Base-by-base conservation (phyloP, 805 yeast species). In the Blastobotrys attinorum region DNA sequence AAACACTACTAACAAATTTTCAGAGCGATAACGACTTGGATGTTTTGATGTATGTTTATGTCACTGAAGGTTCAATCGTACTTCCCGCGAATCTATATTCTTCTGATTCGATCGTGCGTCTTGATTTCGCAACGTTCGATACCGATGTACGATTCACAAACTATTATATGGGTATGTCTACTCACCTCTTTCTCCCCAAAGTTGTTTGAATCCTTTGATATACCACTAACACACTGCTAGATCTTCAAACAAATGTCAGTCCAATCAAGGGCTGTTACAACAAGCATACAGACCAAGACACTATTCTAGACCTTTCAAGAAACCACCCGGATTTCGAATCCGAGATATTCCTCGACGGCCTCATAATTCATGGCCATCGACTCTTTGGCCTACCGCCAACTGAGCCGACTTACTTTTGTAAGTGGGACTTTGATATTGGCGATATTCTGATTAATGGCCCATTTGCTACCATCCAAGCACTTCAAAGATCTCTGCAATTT, bases 361-460 rank as follows among this genome's bases (percentile, higher is more conserved):
- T 83, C 10, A 56, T 71, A 2, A 69, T 86, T 20, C 94, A 85
- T 60, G 94, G 96, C 1, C 96, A 90, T 60, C 71, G 97, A 55
- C 79, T 89, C 80, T 87, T 87, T 66, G 98, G 98, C 0, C 59
- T 87, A 2, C 96, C 96, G 0, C 97, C 97, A 0, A 67, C 71
- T 5, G 95, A 86, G 57, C 87, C 90, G 0, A 86, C 97, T 0
- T 92, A 85, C 58, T 78, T 76, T 50, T 88, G 96, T 55, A 81
- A 84, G 47, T 92, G 98, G 98, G 89, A 83, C 47, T 77, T 92
- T 52, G 76, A 73, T 22, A 57, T 82, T 1, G 95, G 89, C 7
- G 67, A 66, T 3, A 63, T 88, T 3, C 45, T 53, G 1, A 61
- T 85, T 10, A 71, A 77, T 44, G 74, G 84, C 1, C 63, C 70